phyloP scores from a whole-genome alignment of 441 rosid species.

The Populus tomentosa region DNA sequence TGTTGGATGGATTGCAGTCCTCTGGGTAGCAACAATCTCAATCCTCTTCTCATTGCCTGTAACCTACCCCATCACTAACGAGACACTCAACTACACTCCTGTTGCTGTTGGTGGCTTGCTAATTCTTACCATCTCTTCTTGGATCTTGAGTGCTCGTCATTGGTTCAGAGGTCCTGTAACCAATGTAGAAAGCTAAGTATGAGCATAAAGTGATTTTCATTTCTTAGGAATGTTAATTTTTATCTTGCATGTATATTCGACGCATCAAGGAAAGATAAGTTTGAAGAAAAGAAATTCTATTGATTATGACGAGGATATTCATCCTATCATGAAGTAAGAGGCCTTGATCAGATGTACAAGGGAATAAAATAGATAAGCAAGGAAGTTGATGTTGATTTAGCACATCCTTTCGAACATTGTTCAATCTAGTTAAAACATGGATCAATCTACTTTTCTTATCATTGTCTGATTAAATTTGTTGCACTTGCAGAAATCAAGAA shows the following conservation, averaged over 20 bases:
- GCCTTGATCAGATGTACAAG: neutral
- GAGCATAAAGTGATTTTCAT: neutral
- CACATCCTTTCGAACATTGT: neutral
- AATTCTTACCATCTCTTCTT: conserved; percentile 44
- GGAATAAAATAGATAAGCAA: neutral
- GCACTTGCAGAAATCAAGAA: neutral
- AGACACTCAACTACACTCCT: conserved; percentile 95
- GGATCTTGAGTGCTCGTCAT: conserved; percentile 71
- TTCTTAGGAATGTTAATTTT: neutral
- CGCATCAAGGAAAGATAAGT: neutral
- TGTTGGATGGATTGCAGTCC: conserved; percentile 84
- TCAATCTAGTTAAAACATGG: neutral
- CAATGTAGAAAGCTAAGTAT: conserved; percentile 36
- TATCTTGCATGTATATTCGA: neutral
- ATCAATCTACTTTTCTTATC: too few relatives aligned
- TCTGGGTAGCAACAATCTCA: conserved; percentile 85
- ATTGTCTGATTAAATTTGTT: neutral
- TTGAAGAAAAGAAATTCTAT: neutral
- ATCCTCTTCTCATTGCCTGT: conserved; percentile 94
- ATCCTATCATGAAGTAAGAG: neutral
- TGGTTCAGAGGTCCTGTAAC: conserved; percentile 91
- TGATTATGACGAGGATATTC: neutral
- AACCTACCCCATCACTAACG: conserved; percentile 66
- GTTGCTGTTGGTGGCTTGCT: conserved; percentile 84
- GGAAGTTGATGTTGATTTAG: neutral